A percentile compares a stretch with the other conserved stretches of the same genome.
Evolutionary conservation across 148 eudicot genomes (phyloP).

Genomic region (Heliamphora exappendiculata): DNA sequence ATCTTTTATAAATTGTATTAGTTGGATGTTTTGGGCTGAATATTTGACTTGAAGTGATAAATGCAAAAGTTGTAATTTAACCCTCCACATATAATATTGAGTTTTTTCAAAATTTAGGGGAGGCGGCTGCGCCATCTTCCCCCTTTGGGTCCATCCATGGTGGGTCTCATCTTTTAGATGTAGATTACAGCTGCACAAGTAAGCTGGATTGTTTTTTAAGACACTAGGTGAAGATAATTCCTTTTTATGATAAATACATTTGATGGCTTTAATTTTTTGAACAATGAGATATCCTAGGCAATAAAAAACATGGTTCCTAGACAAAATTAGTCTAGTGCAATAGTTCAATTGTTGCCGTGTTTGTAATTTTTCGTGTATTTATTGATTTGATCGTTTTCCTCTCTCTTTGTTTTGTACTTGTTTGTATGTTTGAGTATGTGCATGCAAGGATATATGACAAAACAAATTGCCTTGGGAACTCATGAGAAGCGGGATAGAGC

Average conservation of each 20-base stretch:
- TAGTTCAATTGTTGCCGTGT: not conserved
- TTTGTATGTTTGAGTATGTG: not conserved
- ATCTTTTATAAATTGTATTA: no score
- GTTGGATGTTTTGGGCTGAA: no score
- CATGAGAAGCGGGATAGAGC: not conserved
- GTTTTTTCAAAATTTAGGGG: no score
- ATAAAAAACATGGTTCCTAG: no score
- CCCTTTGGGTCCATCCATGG: not conserved
- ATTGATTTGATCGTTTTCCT: not conserved
- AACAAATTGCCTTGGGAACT: not conserved
- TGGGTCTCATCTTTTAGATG: not conserved
- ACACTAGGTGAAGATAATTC: no score
- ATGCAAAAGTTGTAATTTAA: no score
- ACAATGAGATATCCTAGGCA: no score
- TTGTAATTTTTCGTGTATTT: not conserved
- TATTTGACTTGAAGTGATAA: no score
- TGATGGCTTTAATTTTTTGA: no score
- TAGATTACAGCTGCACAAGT: not conserved
- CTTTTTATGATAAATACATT: no score
- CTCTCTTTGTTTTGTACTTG: not conserved
- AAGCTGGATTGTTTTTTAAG: not conserved
- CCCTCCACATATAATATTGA: no score
- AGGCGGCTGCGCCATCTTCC: constrained; percentile 11
- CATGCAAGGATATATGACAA: not conserved
- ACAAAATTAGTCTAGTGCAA: no score